A percentile compares a stretch with the other conserved stretches of the same genome.
Evolutionary conservation across 169 alveolate genomes (phyloP).

Genomic region (Eimeria tenella): DNA sequence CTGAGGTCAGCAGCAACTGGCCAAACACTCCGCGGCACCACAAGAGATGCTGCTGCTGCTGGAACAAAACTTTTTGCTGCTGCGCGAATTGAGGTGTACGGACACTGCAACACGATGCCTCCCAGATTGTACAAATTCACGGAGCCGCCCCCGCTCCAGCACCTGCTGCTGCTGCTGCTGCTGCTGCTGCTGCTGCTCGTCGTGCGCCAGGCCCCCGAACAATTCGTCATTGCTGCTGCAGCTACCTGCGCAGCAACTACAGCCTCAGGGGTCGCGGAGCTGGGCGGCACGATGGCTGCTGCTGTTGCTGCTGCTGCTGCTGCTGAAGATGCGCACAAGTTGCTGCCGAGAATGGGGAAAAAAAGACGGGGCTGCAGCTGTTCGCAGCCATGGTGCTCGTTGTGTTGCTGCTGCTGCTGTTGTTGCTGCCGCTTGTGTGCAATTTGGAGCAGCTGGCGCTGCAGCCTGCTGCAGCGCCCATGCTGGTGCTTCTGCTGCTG

Average conservation of each 20-base stretch:
- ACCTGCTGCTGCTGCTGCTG: background rate
- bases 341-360: background rate
- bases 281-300: conserved; percentile 18
- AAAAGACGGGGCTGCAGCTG: background rate
- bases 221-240: background rate
- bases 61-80: conserved; percentile 85
- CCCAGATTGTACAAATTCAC: conserved; percentile 69
- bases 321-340: background rate
- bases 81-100: conserved; percentile 83
- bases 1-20: background rate
- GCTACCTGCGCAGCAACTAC: conserved; percentile 36
- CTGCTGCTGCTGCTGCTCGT: background rate
- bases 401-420: background rate
- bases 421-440: background rate
- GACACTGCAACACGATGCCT: conserved; percentile 84
- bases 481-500: conserved; percentile 26
- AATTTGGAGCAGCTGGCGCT: background rate
- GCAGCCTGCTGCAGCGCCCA: background rate
- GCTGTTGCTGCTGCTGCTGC: conserved; percentile 27
- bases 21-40: conserved; percentile 72
- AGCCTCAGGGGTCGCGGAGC: background rate
- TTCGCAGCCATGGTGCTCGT: background rate
- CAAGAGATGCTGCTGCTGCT: conserved; percentile 48
- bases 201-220: background rate
- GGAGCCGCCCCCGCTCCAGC: background rate